A percentile compares a stretch with the other conserved stretches of the same genome.
Evolutionary conservation across 441 rosid species (phyloP).

Genomic region (Rhodomyrtus psidioides): DNA sequence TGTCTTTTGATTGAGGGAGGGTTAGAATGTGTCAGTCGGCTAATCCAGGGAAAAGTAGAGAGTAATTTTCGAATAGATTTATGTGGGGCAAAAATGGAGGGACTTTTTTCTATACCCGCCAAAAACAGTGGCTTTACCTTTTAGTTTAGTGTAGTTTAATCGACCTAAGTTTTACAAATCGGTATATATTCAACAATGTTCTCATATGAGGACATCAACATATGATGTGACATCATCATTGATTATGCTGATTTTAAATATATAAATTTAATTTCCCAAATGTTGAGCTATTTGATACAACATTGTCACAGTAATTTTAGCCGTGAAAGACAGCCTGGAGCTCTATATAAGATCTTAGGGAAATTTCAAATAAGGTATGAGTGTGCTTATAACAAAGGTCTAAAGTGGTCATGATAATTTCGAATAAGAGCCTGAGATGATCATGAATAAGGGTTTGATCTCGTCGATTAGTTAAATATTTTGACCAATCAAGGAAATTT

Average conservation of each 20-base stretch:
- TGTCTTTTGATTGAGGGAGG: conserved; percentile 21
- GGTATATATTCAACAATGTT: neutral
- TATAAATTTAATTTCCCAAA: neutral
- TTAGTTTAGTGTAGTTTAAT: neutral
- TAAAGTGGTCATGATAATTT: too few species aligned
- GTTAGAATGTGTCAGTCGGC: conserved; percentile 10
- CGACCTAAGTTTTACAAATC: neutral
- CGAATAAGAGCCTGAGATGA: too few species aligned
- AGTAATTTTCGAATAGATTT: neutral
- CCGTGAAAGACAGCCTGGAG: too few species aligned
- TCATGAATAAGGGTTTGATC: too few species aligned
- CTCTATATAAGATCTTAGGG: too few species aligned
- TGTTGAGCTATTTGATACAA: rapidly evolving
- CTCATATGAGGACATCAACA: neutral
- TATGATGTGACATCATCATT: rapidly evolving
- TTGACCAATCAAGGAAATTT: too few species aligned
- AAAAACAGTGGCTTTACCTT: conserved; percentile 9
- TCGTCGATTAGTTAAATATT: too few species aligned
- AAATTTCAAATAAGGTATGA: too few species aligned
- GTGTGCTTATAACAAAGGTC: too few species aligned
- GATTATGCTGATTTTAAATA: neutral
- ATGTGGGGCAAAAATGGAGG: conserved; percentile 10
- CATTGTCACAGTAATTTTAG: neutral
- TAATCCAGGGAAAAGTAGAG: conserved; percentile 19
- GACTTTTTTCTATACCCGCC: conserved; percentile 41